Percentiles rank a stretch among this genome's conserved stretches.
Conservation (phyloP, 495 filamentous ascomycete genomes). For the Aspergillus asperescens region DNA sequence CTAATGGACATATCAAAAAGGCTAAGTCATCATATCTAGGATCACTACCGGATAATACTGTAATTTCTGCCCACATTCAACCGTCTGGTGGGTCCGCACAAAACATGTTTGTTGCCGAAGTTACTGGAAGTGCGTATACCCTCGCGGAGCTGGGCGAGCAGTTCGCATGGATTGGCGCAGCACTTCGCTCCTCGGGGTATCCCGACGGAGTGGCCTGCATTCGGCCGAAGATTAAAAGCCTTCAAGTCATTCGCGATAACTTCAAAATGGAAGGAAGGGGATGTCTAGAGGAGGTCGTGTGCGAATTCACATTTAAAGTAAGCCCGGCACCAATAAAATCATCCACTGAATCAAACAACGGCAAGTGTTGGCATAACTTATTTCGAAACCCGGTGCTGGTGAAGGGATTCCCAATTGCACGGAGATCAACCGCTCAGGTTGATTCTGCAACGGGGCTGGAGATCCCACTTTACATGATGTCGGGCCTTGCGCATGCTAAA, state of each 20-base stretch:
- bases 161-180: conserved; percentile 19
- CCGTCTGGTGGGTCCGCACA: not conserved
- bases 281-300: not conserved
- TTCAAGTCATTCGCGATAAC: not conserved
- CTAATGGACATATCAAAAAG: no score
- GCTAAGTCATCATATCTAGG: not conserved
- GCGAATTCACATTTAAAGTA: not conserved
- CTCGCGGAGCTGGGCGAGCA: conserved; percentile 20
- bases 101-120: not conserved
- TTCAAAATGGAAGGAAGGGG: not conserved
- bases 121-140: conserved; percentile 5
- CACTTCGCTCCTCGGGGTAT: conserved; percentile 16
- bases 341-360: not conserved
- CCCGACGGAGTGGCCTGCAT: not conserved
- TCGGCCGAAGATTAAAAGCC: not conserved
- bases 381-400: conserved; percentile 19
- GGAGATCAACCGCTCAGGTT: not conserved
- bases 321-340: not conserved
- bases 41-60: not conserved
- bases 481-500: conserved; percentile 3
- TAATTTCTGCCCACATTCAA: not conserved
- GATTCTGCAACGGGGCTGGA: conserved; percentile 3
- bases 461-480: conserved; percentile 18
- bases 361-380: conserved; percentile 16
- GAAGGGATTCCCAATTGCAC: conserved; percentile 14